Conservation (phyloP, 2,329 filamentous ascomycete genomes). For the Fusarium sp. region DNA sequence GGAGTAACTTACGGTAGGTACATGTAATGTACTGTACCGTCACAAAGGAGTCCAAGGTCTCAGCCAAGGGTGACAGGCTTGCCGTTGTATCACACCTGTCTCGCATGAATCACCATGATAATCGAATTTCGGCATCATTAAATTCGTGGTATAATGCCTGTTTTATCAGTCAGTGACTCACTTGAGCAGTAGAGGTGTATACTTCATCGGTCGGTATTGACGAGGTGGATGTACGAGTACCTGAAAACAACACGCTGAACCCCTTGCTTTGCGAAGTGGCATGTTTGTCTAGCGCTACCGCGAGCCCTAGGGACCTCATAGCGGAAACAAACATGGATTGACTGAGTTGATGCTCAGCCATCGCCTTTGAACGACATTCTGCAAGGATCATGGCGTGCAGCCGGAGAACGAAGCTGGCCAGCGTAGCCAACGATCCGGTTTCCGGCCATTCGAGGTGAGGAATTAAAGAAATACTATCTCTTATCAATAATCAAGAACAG, state of each 20-base stretch:
- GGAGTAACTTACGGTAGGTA: slow-evolving; percentile 17
- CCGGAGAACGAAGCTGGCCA: background rate
- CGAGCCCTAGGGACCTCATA: background rate
- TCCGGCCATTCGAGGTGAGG: background rate
- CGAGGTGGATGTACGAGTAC: background rate
- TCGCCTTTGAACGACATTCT: slow-evolving; percentile 1
- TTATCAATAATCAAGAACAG: background rate
- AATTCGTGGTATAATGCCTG: background rate
- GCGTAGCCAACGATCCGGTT: background rate
- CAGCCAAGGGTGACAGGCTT: slow-evolving; percentile 12
- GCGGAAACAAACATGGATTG: background rate
- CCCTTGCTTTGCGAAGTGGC: slow-evolving; percentile 4
- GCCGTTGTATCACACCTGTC: slow-evolving; percentile 10
- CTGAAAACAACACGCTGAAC: background rate
- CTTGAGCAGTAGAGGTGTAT: background rate
- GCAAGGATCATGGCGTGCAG: background rate
- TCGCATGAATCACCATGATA: slow-evolving; percentile 29
- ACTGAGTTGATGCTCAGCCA: background rate
- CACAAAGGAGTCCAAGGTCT: slow-evolving; percentile 15
- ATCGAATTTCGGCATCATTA: slow-evolving; percentile 26
- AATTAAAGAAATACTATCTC: background rate
- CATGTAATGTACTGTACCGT: slow-evolving; percentile 7
- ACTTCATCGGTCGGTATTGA: background rate
- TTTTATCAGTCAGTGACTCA: background rate
- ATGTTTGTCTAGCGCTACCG: slow-evolving; percentile 1